These are phyloP conservation scores for Thalassiosira profunda DNA, from an alignment of 108 stramenopile genomes.

Conservation along the genomic window DNA sequence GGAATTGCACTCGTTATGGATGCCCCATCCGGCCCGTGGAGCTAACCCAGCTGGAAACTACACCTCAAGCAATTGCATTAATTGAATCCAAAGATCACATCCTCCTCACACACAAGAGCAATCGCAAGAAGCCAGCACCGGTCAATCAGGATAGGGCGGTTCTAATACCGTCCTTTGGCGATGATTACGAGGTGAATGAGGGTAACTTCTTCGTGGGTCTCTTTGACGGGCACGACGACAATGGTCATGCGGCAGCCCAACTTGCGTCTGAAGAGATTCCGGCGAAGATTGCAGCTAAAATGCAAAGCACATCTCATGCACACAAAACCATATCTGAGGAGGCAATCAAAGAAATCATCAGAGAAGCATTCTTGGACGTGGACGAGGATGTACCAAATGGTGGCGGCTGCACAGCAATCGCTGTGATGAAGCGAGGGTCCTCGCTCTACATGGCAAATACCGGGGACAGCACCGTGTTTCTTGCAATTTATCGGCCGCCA, in stretches of 20 bases:
- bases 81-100: slow-evolving; percentile 28
- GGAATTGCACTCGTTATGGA: slow-evolving; percentile 21
- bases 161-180: slow-evolving; percentile 52
- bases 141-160: slow-evolving; percentile 76
- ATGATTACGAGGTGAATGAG: slow-evolving; percentile 16
- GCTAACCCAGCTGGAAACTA: neutral
- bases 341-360: slow-evolving; percentile 30
- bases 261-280: slow-evolving; percentile 56
- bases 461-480: slow-evolving; percentile 69
- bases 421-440: slow-evolving; percentile 50
- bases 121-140: slow-evolving; percentile 15
- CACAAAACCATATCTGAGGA: neutral
- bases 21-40: slow-evolving; percentile 12
- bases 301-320: slow-evolving; percentile 3
- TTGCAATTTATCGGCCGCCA: slow-evolving; percentile 48
- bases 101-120: slow-evolving; percentile 42
- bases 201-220: slow-evolving; percentile 64
- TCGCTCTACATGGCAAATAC: slow-evolving; percentile 72
- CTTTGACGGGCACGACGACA: slow-evolving; percentile 76
- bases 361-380: slow-evolving; percentile 60
- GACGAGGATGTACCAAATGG: slow-evolving; percentile 50
- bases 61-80: neutral
- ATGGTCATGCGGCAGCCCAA: slow-evolving; percentile 61
- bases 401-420: slow-evolving; percentile 73
- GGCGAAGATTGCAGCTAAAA: slow-evolving; percentile 43